Base-by-base conservation (phyloP, 495 filamentous ascomycete genomes). In the Talaromyces nanjingensis region DNA sequence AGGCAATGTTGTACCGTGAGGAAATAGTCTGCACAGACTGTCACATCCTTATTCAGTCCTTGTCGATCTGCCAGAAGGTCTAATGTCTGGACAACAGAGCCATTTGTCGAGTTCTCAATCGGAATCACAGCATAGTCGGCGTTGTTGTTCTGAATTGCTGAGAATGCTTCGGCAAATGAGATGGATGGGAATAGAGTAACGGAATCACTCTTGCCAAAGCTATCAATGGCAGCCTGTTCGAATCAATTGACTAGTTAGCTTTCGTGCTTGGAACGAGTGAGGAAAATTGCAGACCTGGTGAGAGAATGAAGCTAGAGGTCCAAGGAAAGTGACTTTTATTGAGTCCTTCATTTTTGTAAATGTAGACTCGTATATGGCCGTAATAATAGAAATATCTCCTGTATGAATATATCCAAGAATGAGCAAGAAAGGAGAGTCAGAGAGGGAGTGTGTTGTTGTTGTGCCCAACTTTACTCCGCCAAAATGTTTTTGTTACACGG, bases 101-200 rank as follows among this genome's bases (percentile, higher is more conserved):
- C 94, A 75, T 97, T 96, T 67, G 92, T 92, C 9, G 89, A 93
- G 76, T 98, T 98, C 74, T 98, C 94, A 76, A 96, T 93, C 31
- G 94, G 94, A 16, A 97, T 90, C 4, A 98, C 90, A 64, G 92
- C 93, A 69, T 85, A 89, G 64, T 80, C 73, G 0, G 82, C 81
- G 24, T 72, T 64, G 63, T 82, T 74, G 14, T 81, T 77, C 73
- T 97, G 92, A 20, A 97, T 87, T 16, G 84, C 81, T 33, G 83
- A 77, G 73, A 98, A 97, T 65, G 96, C 85, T 65, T 93, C 92
- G 84, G 77, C 64, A 61, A 83, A 76, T 0, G 87, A 89, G 14
- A 69, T 66, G 24, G 86, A 82, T 11, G 89, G 84, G 55, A 92
- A 78, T 25, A 83, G 73, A 66, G 81, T 81, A 57, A 80, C 73